phyloP scores from a whole-genome alignment of 176 grass and related monocot species.

The Tillandsia leiboldiana region DNA sequence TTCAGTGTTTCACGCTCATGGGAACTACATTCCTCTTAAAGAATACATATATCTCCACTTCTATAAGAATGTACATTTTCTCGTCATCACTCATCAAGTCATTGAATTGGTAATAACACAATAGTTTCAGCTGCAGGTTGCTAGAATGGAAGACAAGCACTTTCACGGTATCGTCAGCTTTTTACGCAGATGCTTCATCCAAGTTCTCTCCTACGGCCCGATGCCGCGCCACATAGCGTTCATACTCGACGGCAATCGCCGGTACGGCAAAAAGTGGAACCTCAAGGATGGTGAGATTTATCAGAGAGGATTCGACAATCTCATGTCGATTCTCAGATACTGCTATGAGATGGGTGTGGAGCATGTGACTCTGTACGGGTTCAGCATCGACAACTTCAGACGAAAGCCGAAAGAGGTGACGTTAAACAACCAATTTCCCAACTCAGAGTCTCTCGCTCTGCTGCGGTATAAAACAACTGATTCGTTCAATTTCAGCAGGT shows the following conservation, averaged over 20 bases:
- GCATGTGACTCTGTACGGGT: slow-evolving; percentile 56
- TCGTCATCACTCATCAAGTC: too few species aligned
- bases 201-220: slow-evolving; percentile 48
- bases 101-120: too few species aligned
- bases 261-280: slow-evolving; percentile 56
- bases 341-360: slow-evolving; percentile 68
- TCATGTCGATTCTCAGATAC: slow-evolving; percentile 44
- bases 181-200: slow-evolving; percentile 44
- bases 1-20: too few species aligned
- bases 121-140: too few species aligned
- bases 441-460: too few species aligned
- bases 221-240: slow-evolving; percentile 64
- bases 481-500: background rate
- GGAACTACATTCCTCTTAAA: too few species aligned
- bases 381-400: slow-evolving; percentile 88
- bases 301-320: slow-evolving; percentile 40
- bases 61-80: too few species aligned
- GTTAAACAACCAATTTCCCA: too few species aligned
- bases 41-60: too few species aligned
- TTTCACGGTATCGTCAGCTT: background rate
- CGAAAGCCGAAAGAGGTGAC: slow-evolving; percentile 38
- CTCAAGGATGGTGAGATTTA: slow-evolving; percentile 41
- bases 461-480: too few species aligned
- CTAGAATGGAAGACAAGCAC: too few species aligned
- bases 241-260: slow-evolving; percentile 84